Percentiles rank a stretch among this genome's conserved stretches.
These are phyloP conservation scores for Rhodotorula kratochvilovae DNA, from an alignment of 768 basidiomycete genomes.

Conservation along the genomic window DNA sequence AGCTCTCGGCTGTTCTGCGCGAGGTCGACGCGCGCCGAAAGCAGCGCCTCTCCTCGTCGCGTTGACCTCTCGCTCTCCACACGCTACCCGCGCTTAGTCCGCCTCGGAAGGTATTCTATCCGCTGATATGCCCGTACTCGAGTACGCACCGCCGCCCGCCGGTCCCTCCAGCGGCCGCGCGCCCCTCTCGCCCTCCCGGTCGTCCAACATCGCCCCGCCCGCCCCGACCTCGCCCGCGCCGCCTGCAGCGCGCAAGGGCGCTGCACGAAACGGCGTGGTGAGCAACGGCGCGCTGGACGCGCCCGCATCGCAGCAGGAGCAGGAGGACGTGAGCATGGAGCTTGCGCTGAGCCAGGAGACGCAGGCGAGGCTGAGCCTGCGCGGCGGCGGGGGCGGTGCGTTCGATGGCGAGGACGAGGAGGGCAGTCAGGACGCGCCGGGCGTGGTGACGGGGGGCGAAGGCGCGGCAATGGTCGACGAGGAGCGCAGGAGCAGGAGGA, in stretches of 20 bases:
- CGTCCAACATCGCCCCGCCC: neutral
- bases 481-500: neutral
- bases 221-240: neutral
- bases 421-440: neutral
- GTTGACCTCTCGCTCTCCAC: too few relatives aligned
- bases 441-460: neutral
- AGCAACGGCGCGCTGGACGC: neutral
- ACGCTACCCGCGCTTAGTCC: too few relatives aligned
- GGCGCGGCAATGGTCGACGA: neutral
- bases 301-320: neutral
- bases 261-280: neutral
- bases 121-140: slow-evolving; percentile 19
- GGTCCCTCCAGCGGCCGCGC: neutral
- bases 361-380: neutral
- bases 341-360: slow-evolving; percentile 4
- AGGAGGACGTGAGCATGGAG: slow-evolving; percentile 9
- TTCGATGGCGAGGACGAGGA: neutral
- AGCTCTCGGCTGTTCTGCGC: too few relatives aligned
- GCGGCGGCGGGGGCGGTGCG: neutral
- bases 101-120: too few relatives aligned
- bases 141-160: slow-evolving; percentile 7
- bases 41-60: too few relatives aligned
- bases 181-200: neutral
- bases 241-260: neutral
- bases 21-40: too few relatives aligned